Evolutionary conservation across 139 green algal species (phyloP).

Genomic region (Coccomyxa sp.): DNA sequence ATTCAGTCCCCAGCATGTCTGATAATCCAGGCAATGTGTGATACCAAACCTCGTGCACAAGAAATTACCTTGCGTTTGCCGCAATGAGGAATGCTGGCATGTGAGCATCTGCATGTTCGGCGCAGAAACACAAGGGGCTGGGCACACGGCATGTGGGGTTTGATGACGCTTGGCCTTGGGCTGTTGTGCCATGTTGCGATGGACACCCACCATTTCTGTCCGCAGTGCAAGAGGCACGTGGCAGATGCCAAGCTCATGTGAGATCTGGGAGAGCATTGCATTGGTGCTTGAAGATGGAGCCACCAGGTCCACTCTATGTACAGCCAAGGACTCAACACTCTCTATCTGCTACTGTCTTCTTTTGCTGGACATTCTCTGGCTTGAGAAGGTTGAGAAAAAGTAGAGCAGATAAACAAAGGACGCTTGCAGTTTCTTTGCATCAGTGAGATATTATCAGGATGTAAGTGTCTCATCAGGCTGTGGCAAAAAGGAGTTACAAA

Average conservation of each 20-base stretch:
- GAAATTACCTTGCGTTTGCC: background rate
- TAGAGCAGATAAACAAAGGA: too few species aligned
- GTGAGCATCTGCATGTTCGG: background rate
- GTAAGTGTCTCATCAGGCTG: too few species aligned
- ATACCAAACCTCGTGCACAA: background rate
- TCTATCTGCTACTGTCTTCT: too few species aligned
- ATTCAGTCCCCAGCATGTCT: background rate
- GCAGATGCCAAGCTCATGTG: conserved; percentile 18
- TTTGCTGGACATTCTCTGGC: too few species aligned
- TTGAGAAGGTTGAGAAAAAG: too few species aligned
- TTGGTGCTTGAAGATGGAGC: too few species aligned
- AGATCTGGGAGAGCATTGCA: background rate
- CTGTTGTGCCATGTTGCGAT: conserved; percentile 3
- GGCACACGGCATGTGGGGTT: conserved; percentile 10
- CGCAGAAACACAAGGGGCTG: conserved; percentile 9
- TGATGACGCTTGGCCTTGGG: conserved; percentile 13
- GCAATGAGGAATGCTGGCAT: background rate
- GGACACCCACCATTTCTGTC: conserved; percentile 18
- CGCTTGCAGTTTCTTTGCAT: too few species aligned
- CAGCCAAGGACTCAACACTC: too few species aligned
- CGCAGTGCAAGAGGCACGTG: conserved; percentile 11
- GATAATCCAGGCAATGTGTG: background rate
- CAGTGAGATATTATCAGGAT: too few species aligned
- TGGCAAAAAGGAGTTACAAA: too few species aligned
- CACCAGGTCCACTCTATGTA: too few species aligned